A percentile compares a stretch with the other conserved stretches of the same genome.
Evolutionary conservation across 306 rosid species (phyloP).

Genomic region (Luffa aegyptiaca): DNA sequence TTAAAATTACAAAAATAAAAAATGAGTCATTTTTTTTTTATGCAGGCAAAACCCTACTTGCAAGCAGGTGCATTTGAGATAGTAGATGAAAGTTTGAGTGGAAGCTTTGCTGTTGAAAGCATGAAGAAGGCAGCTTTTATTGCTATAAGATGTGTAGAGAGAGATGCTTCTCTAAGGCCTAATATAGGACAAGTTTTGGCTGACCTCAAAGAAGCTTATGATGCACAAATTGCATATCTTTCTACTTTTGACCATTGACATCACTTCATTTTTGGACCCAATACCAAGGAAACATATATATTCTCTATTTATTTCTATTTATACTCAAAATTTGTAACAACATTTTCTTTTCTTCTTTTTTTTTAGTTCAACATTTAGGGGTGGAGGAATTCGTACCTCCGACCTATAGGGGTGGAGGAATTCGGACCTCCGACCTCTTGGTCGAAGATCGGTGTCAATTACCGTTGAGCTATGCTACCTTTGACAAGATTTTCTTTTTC

Average conservation of each 20-base stretch:
- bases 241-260: constrained; percentile 23
- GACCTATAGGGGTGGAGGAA: too few species aligned
- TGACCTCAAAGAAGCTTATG: constrained; percentile 65
- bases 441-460: too few species aligned
- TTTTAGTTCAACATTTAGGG: too few species aligned
- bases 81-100: constrained; percentile 60
- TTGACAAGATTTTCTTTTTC: background rate
- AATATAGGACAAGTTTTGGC: constrained; percentile 63
- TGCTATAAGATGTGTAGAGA: constrained; percentile 67
- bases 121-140: constrained; percentile 59
- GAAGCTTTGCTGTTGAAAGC: constrained; percentile 53
- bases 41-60: constrained; percentile 87
- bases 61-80: constrained; percentile 87
- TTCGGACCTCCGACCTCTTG: too few species aligned
- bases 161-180: constrained; percentile 86
- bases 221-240: constrained; percentile 55
- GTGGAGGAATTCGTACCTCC: too few species aligned
- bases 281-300: background rate
- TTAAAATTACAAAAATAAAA: too few species aligned
- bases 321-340: background rate
- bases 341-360: too few species aligned
- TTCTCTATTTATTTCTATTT: background rate
- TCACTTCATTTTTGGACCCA: background rate
- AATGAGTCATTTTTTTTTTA: too few species aligned
- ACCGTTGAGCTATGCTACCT: too few species aligned